phyloP scores from a whole-genome alignment of 2,329 filamentous ascomycete species.

The Colletotrichum caudatum region DNA sequence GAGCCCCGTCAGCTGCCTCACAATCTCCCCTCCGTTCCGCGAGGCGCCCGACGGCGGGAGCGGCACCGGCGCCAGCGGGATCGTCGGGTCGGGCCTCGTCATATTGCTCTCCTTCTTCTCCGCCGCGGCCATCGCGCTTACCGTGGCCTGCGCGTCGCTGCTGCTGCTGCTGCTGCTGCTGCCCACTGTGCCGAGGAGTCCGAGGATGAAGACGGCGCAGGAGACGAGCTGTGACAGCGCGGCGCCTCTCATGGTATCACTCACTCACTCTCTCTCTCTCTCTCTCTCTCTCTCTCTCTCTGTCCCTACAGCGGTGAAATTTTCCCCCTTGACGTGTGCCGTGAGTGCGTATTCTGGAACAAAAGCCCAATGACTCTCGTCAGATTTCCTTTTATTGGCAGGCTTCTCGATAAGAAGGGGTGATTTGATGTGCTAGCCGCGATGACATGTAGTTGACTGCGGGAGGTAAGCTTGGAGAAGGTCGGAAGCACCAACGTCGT shows the following conservation, averaged over 20 bases:
- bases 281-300: not conserved
- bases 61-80: constrained; percentile 50
- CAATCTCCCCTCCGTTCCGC: constrained; percentile 52
- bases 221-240: not conserved
- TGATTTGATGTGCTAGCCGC: not conserved
- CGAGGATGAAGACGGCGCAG: not conserved
- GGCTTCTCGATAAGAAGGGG: not conserved
- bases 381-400: not conserved
- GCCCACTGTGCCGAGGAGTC: not conserved
- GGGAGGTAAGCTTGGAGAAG: not conserved
- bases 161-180: no score
- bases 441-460: not conserved
- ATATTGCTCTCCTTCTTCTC: constrained; percentile 48
- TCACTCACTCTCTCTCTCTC: no score
- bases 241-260: not conserved
- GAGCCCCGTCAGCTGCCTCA: constrained; percentile 52
- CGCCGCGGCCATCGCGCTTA: not conserved
- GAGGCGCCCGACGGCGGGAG: constrained; percentile 52
- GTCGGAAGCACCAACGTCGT: not conserved
- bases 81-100: constrained; percentile 47
- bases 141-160: not conserved
- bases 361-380: not conserved
- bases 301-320: not conserved
- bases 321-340: not conserved
- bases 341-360: not conserved